Conservation (phyloP, 495 filamentous ascomycete species). For the Penicillium verhagenii region DNA sequence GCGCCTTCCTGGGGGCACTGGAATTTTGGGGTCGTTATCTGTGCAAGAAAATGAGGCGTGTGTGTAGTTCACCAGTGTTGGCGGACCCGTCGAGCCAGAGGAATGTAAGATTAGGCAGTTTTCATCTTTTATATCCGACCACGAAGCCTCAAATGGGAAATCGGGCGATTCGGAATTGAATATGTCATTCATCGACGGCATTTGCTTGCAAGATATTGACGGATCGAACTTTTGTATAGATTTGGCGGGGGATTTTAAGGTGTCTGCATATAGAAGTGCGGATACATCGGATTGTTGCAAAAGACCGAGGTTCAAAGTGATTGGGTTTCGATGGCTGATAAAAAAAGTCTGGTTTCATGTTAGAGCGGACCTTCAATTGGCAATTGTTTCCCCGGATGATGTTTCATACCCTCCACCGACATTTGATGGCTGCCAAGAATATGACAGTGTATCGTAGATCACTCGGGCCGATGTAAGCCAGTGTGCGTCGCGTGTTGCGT, state of each 20-base stretch:
- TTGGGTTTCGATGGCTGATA: constrained; percentile 11
- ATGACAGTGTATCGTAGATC: constrained; percentile 31
- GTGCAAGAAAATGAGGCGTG: constrained; percentile 25
- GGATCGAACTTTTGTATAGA: constrained; percentile 16
- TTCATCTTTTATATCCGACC: constrained; percentile 9
- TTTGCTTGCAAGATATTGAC: constrained; percentile 14
- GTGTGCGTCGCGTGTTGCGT: constrained; percentile 9
- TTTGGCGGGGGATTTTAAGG: constrained; percentile 6
- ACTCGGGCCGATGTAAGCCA: constrained; percentile 28
- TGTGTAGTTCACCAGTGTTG: constrained; percentile 26
- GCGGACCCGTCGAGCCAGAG: constrained; percentile 21
- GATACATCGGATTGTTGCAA: constrained; percentile 15
- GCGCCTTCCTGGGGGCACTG: constrained; percentile 21
- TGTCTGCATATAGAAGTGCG: constrained; percentile 6
- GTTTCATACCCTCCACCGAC: constrained; percentile 31
- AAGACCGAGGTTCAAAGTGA: constrained; percentile 14
- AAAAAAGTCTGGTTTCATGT: constrained; percentile 12
- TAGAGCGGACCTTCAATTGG: background rate
- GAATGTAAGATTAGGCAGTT: constrained; percentile 17
- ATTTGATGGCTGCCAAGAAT: constrained; percentile 32
- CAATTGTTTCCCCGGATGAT: background rate
- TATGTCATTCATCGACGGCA: constrained; percentile 11
- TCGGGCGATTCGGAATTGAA: constrained; percentile 2
- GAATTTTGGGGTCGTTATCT: constrained; percentile 30
- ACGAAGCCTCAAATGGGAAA: constrained; percentile 10